A percentile compares a stretch with the other conserved stretches of the same genome.
These are phyloP conservation scores for Fusarium humuli DNA, from an alignment of 2,329 filamentous ascomycete species.

Conservation along the genomic window DNA sequence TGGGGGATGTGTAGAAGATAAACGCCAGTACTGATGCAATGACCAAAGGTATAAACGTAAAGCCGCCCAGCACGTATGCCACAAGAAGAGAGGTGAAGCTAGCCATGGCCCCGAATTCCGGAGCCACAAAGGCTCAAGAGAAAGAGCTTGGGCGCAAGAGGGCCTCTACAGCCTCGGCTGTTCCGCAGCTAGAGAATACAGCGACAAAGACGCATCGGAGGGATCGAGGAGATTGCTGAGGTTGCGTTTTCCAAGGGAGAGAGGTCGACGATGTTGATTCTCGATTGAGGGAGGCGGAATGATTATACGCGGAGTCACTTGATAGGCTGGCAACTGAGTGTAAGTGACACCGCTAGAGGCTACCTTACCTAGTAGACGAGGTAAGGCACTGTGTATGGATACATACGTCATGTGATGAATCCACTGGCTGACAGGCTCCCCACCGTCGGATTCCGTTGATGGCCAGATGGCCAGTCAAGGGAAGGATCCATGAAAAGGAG, in stretches of 20 bases:
- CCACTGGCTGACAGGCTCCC: conserved; percentile 33
- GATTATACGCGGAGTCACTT: conserved; percentile 39
- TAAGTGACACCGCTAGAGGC: conserved; percentile 40
- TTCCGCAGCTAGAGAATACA: conserved; percentile 26
- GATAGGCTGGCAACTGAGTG: conserved; percentile 36
- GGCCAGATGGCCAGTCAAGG: not conserved
- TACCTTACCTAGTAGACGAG: not conserved
- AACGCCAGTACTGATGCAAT: conserved; percentile 71
- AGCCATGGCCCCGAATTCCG: conserved; percentile 57
- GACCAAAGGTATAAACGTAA: conserved; percentile 86
- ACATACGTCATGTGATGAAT: conserved; percentile 44
- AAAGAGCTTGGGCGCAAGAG: conserved; percentile 32
- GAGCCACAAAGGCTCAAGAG: conserved; percentile 36
- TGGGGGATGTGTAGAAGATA: conserved; percentile 75
- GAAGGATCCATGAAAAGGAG: conserved; percentile 1
- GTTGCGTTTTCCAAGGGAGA: conserved; percentile 18
- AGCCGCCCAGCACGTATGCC: conserved; percentile 85
- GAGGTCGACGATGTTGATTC: conserved; percentile 25
- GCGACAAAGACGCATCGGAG: conserved; percentile 35
- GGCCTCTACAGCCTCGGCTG: conserved; percentile 36
- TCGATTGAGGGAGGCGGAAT: conserved; percentile 32
- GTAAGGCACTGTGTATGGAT: conserved; percentile 13
- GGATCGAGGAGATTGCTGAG: not conserved
- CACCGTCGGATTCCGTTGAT: conserved; percentile 10
- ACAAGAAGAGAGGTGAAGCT: conserved; percentile 71